Evolutionary conservation across 2,329 filamentous ascomycete species (phyloP), one percentile per base, ranked within the genome.

Genomic region (Tolypocladium sp.): DNA sequence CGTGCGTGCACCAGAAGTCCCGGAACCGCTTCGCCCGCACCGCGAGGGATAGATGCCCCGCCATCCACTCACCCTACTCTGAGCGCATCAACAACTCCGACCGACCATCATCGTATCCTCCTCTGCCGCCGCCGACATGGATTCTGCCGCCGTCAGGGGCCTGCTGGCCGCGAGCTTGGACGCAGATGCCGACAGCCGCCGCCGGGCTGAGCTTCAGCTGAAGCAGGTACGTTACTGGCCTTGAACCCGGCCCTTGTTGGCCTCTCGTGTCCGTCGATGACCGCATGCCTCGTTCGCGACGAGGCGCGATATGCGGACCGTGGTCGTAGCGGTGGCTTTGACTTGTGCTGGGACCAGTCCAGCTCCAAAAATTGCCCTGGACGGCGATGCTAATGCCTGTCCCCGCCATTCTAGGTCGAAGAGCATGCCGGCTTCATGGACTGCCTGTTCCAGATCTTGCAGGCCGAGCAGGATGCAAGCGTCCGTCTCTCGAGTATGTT

Each of bases 391-490:
- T 58, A 51, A 57, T 46, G 30, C 35, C 44, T 55, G 35, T 41
- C 56, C 57, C 56, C 58, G 38, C 55, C 57, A 20, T 41, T 44
- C 44, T 71, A 97, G 92, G 91, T 94, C 72, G 93, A 97, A 79
- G 87, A 91, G 67, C 88, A 92, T 74, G 82, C 89, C 62, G 92
- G 92, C 65, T 97, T 99, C 75, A 88, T 90, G 72, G 90, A 94
- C 74, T 90, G 91, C 67, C 85, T 97, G 63, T 82, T 97, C 69
- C 91, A 95, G 72, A 92, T 99, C 69, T 81, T 97, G 67, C 89
- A 95, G 77, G 83, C 84, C 62, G 94, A 99, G 77, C 89, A 92
- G 76, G 90, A 96, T 67, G 82, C 86, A 69, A 88, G 88, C 63
- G 85, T 97, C 66, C 89, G 92, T 70, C 82, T 97, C 60, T 93